Evolutionary conservation across 257 asterid genomes (phyloP).

Genomic region (Solanum sitiens): DNA sequence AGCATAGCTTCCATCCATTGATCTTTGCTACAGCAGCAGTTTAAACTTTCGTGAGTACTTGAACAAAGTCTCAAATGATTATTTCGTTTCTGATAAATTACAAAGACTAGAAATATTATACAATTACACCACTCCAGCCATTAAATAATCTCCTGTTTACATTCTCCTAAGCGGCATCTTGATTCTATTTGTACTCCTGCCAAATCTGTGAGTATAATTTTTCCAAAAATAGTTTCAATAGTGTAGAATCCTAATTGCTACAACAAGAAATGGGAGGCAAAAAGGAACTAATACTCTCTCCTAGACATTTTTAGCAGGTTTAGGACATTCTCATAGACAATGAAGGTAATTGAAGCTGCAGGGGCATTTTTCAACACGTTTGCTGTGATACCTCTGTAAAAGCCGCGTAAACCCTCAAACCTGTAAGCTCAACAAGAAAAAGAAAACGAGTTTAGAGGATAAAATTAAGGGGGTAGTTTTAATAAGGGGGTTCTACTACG

Average conservation of each 20-base stretch:
- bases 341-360: constrained; percentile 89
- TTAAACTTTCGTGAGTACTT: not conserved
- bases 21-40: not conserved
- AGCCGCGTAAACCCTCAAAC: constrained; percentile 80
- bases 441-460: not conserved
- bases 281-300: constrained; percentile 20
- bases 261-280: not conserved
- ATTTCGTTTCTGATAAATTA: not conserved
- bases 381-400: constrained; percentile 91
- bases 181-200: not conserved
- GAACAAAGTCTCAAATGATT: not conserved
- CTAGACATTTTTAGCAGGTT: constrained; percentile 51
- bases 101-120: not conserved
- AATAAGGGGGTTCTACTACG: not conserved
- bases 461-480: not conserved
- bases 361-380: constrained; percentile 85
- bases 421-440: constrained; percentile 26
- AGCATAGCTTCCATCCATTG: not conserved
- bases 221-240: constrained; percentile 10
- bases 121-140: not conserved
- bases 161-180: not conserved
- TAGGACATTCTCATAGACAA: constrained; percentile 84
- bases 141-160: not conserved
- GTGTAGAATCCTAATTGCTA: not conserved
- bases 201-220: not conserved